Base-by-base conservation (phyloP, 2,329 filamentous ascomycete species). In the Lasiodiplodia gonubiensis region DNA sequence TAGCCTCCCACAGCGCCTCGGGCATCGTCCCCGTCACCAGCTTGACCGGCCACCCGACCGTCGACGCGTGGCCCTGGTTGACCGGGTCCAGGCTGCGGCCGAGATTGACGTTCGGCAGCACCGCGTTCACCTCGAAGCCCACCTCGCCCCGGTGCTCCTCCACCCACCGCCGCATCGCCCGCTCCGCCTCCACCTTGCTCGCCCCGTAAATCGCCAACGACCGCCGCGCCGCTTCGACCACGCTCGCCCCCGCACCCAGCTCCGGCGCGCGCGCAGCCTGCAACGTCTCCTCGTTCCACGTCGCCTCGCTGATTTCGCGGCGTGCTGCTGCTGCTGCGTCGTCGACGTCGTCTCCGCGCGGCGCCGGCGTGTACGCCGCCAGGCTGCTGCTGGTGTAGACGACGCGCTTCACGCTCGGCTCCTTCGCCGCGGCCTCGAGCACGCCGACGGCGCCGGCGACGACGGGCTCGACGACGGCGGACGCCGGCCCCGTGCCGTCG, bases 161-260 rank as follows among this genome's bases (percentile, higher is more conserved):
- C 25, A 83, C 71, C 71, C 80, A 86, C 51, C 80, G 79, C 82
- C 83, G 85, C 12, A 82, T 72, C 7, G 78, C 79, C 33, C 79
- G 78, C 72, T 86, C 84, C 0, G 76, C 78, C 68, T 82, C 77
- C 0, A 77, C 80, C 70, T 86, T 86, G 60, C 78, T 79, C 1
- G 83, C 83, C 0, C 76, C 74, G 67, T 86, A 86, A 1, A 82
- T 73, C 11, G 72, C 71, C 57, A 71, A 72, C 16, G 64, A 68
- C 27, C 73, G 65, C 0, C 67, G 48, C 2, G 70, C 70, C n/a
- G 73, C 74, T 25, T 74, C 77, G 42, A 70, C 74, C 35, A 11
- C 1, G 11, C 14, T 12, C 37, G 3, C 37, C 1, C 1, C 18
- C 53, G 18, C n/a, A 16, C 70, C 74, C 70, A 72, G 1, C 3